These are phyloP conservation scores for Euphrasia confusa DNA, from an alignment of 257 asterid genomes.

Conservation along the genomic window DNA sequence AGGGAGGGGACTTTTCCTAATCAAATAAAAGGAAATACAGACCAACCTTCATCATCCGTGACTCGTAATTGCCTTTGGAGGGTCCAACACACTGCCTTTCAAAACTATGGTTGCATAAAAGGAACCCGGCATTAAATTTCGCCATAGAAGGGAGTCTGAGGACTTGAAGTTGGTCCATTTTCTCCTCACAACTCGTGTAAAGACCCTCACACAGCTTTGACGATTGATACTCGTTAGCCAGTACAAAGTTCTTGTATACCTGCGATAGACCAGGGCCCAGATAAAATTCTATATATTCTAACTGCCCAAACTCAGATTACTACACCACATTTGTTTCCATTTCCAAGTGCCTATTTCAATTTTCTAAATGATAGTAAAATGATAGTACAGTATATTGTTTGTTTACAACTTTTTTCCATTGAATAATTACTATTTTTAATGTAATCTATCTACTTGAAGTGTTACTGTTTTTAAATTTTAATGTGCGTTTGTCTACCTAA, in stretches of 20 bases:
- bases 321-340: too few species aligned
- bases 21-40: background rate
- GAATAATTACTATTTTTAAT: too few species aligned
- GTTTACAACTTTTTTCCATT: too few species aligned
- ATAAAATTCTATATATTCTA: slow-evolving; percentile 17
- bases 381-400: too few species aligned
- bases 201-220: slow-evolving; percentile 82
- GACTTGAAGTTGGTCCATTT: slow-evolving; percentile 93
- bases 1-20: background rate
- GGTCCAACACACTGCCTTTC: slow-evolving; percentile 88
- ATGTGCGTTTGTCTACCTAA: too few species aligned
- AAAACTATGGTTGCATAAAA: slow-evolving; percentile 86
- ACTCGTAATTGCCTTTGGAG: slow-evolving; percentile 70
- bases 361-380: too few species aligned
- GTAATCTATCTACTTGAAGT: too few species aligned
- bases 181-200: slow-evolving; percentile 78
- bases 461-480: too few species aligned
- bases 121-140: slow-evolving; percentile 88
- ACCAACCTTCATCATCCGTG: slow-evolving; percentile 83
- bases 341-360: too few species aligned
- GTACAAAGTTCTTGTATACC: slow-evolving; percentile 51
- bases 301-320: background rate
- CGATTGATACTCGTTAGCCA: slow-evolving; percentile 78
- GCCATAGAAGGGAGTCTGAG: slow-evolving; percentile 99
- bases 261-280: slow-evolving; percentile 20